Evolutionary conservation across 768 basidiomycete species (phyloP).

Genomic region (Trametes punicea): DNA sequence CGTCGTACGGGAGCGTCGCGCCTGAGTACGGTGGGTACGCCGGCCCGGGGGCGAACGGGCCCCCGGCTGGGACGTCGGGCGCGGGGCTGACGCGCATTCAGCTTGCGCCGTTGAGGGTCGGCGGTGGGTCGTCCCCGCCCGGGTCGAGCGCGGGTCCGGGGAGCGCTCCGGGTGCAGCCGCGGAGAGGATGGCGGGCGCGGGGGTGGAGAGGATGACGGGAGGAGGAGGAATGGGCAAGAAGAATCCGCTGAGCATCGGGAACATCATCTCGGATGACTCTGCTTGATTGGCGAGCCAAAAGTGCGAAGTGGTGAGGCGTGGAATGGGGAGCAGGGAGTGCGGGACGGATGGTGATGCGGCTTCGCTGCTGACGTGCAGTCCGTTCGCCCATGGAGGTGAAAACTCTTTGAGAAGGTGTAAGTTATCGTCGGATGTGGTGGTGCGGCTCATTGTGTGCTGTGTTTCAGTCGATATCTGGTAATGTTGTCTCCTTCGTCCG

Average conservation of each 20-base stretch:
- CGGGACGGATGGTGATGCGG: no score
- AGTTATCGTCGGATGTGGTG: no score
- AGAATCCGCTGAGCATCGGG: slow-evolving; percentile 33
- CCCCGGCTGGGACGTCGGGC: slow-evolving; percentile 1
- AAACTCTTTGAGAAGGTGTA: no score
- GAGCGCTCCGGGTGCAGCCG: neutral
- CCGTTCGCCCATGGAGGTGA: no score
- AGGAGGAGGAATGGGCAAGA: slow-evolving; percentile 21
- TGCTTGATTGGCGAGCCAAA: no score
- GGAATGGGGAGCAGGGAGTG: no score
- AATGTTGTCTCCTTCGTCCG: no score
- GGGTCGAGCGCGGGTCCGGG: slow-evolving; percentile 2
- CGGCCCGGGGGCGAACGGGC: neutral
- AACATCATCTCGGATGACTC: slow-evolving; percentile 30
- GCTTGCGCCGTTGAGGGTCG: slow-evolving; percentile 49
- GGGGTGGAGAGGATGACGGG: slow-evolving; percentile 5
- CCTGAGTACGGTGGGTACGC: slow-evolving; percentile 5
- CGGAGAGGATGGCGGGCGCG: slow-evolving; percentile 5
- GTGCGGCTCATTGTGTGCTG: no score
- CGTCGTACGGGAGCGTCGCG: slow-evolving; percentile 1
- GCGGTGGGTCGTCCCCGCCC: slow-evolving; percentile 20
- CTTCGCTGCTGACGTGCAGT: no score
- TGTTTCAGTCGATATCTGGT: no score
- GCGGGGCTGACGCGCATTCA: slow-evolving; percentile 40
- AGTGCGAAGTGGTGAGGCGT: no score